Conservation (phyloP, 768 basidiomycete genomes). For the Leccinum obscurum region DNA sequence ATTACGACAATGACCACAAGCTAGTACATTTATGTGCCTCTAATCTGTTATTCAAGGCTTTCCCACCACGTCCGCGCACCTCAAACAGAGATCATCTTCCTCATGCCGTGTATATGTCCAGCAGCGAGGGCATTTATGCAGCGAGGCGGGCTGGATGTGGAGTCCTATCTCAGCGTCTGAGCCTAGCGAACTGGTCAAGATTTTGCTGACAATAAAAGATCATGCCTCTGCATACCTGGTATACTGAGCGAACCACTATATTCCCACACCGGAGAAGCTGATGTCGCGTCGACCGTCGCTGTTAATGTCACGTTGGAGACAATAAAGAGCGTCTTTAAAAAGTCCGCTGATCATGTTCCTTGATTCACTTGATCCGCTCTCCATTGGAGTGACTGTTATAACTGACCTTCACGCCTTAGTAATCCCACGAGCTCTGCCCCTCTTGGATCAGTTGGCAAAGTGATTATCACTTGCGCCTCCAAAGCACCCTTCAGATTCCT, state of each 20-base stretch:
- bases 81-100: conserved; percentile 56
- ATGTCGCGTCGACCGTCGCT: conserved; percentile 44
- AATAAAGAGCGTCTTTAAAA: conserved; percentile 76
- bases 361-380: background rate
- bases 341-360: conserved; percentile 44
- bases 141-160: conserved; percentile 58
- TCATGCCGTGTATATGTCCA: conserved; percentile 71
- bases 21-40: background rate
- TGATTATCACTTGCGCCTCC: conserved; percentile 72
- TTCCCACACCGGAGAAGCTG: conserved; percentile 47
- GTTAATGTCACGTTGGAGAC: conserved; percentile 67
- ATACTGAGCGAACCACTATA: conserved; percentile 45
- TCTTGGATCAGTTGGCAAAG: conserved; percentile 42
- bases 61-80: conserved; percentile 48
- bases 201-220: background rate
- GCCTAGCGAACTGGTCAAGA: conserved; percentile 2
- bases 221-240: conserved; percentile 42
- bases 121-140: conserved; percentile 85
- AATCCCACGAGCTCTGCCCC: conserved; percentile 36
- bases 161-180: conserved; percentile 38
- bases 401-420: conserved; percentile 45
- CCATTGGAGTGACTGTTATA: background rate
- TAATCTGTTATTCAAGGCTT: conserved; percentile 7
- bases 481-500: conserved; percentile 75
- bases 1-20: background rate